These are phyloP conservation scores for Crithidia sp. DNA, from an alignment of 208 protist genomes.

Conservation along the genomic window DNA sequence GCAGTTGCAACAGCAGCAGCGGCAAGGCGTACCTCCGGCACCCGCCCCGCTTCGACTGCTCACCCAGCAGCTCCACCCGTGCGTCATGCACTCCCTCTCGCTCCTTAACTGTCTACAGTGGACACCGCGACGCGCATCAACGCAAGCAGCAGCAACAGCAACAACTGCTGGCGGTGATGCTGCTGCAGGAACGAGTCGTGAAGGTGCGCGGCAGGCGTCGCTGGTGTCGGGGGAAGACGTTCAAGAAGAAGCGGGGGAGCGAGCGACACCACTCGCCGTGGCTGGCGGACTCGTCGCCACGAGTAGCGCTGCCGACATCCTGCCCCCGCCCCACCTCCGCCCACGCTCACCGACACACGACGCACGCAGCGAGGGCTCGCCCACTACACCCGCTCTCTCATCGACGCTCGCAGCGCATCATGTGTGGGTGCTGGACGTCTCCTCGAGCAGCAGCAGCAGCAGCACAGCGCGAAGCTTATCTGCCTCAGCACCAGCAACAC, in stretches of 20 bases:
- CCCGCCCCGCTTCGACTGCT: slow-evolving; percentile 8
- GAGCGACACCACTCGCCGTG: slow-evolving; percentile 56
- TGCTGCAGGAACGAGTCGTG: background rate
- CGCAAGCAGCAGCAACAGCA: background rate
- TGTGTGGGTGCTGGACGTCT: slow-evolving; percentile 67
- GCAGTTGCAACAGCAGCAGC: background rate
- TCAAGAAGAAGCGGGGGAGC: too few relatives aligned
- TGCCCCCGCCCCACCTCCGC: slow-evolving; percentile 27
- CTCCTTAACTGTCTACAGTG: slow-evolving; percentile 81
- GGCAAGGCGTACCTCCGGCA: background rate
- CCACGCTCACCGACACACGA: too few relatives aligned
- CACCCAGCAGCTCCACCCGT: slow-evolving; percentile 39
- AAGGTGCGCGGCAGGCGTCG: background rate
- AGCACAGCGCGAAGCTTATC: background rate
- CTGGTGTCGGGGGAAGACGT: background rate
- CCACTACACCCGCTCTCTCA: background rate
- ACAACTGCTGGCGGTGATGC: background rate
- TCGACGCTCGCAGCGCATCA: slow-evolving; percentile 55
- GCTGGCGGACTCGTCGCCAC: slow-evolving; percentile 54
- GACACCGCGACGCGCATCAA: slow-evolving; percentile 7
- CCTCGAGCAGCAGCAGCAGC: background rate
- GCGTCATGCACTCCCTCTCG: slow-evolving; percentile 44
- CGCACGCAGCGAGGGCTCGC: too few relatives aligned
- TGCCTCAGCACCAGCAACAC: background rate
- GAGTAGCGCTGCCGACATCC: slow-evolving; percentile 8